Evolutionary conservation across 2,329 filamentous ascomycete genomes (phyloP), one percentile per base, ranked within the genome.

Genomic region (Penicillium sp.): DNA sequence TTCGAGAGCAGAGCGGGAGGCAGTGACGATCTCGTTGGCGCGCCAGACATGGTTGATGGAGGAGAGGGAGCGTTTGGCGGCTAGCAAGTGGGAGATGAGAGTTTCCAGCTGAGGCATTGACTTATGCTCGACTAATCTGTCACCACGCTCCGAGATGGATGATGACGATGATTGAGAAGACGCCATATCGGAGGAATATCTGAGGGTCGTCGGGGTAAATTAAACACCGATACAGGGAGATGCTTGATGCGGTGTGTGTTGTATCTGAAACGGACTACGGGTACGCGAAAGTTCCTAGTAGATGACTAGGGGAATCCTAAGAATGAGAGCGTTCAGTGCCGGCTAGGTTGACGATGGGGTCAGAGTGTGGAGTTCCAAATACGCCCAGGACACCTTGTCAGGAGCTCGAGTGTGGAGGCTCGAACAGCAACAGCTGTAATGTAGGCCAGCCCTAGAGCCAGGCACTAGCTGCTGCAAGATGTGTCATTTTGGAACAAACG

Each of bases 61-160:
- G 15, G 88, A 89, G 4, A 97, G 81, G 1, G 92, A 92, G 42
- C 90, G 85, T 70, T 96, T 96, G 8, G 93, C 89, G 28, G 88
- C 86, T 38, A 96, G 84, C 33, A 96, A 86, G 73, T 95, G 86
- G 48, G 85, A 83, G 51, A 96, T 89, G 41, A 97, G 84, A 23
- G 84, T 85, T 63, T 95, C 90, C 65, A 95, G 82, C 23, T 68
- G 65, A 33, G 69, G 70, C 48, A 67, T 62, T 13, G 59, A 49
- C 13, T 59, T 58, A 34, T 61, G 48, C 21, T 61, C 58, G 41
- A 45, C 41, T n/a, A 53, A 45, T 9, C 54, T 46, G 8, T 52
- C 56, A 28, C 54, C 54, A 13, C 48, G 53, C 5, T 52, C 50
- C 41, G 49, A 52, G 34, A 59, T 59, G 33, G 65, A 65, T 6